phyloP scores from a whole-genome alignment of 768 basidiomycete species.

The Trametes meyenii region DNA sequence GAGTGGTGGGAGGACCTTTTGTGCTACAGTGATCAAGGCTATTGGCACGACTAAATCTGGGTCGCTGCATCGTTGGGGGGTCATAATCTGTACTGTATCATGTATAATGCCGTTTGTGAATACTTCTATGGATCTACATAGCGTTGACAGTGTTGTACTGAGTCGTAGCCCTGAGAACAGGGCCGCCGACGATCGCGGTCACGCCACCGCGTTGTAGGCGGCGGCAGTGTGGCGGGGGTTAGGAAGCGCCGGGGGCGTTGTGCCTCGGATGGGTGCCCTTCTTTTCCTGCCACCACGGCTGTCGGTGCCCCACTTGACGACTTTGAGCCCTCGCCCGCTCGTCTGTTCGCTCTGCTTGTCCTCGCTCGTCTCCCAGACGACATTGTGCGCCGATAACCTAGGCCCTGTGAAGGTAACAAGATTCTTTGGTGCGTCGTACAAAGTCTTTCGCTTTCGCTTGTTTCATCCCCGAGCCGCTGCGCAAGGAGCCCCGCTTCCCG shows the following conservation, averaged over 20 bases:
- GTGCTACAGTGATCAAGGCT: too few species aligned
- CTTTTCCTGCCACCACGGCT: background rate
- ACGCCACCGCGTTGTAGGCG: background rate
- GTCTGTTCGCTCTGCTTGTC: background rate
- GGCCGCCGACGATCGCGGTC: background rate
- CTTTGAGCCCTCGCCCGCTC: too few species aligned
- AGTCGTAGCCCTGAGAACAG: too few species aligned
- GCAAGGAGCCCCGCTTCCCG: constrained; percentile 6
- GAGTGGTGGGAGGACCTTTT: too few species aligned
- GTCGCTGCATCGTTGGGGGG: too few species aligned
- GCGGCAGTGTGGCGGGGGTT: background rate
- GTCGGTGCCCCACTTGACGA: too few species aligned
- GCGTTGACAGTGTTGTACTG: too few species aligned
- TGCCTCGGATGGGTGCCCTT: constrained; percentile 42
- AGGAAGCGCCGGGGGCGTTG: background rate
- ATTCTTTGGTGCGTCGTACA: constrained; percentile 19
- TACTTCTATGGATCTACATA: background rate
- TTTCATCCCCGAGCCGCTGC: constrained; percentile 17
- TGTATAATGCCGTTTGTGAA: background rate
- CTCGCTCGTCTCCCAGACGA: background rate
- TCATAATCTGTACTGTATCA: background rate
- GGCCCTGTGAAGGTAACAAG: background rate
- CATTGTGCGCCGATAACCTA: background rate
- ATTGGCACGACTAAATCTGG: too few species aligned
- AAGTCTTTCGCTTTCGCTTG: constrained; percentile 4